phyloP scores from a whole-genome alignment of 2,329 filamentous ascomycete species.

The Macrophomina tecta region DNA sequence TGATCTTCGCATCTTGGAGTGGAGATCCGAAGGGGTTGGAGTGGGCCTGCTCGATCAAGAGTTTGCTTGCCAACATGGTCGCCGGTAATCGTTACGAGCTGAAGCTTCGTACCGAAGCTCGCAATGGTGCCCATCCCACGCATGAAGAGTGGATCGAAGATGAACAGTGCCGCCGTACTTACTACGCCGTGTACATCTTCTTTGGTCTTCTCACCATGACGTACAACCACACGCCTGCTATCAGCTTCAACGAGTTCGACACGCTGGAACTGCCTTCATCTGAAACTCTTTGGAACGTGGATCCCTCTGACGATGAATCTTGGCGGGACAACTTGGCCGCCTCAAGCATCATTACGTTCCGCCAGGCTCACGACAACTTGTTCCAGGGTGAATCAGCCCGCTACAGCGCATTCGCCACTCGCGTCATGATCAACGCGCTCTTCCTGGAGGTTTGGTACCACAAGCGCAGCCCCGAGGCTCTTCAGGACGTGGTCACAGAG shows the following conservation, averaged over 20 bases:
- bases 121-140: conserved; percentile 75
- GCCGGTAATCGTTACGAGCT: conserved; percentile 95
- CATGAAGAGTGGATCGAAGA: conserved; percentile 95
- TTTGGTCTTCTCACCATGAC: conserved; percentile 93
- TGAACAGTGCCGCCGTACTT: conserved; percentile 93
- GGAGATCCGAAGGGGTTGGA: conserved; percentile 96
- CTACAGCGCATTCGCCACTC: conserved; percentile 96
- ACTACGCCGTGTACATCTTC: conserved; percentile 99
- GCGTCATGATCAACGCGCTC: conserved; percentile 97
- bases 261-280: conserved; percentile 90
- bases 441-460: conserved; percentile 99
- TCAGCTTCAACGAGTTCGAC: conserved; percentile 98
- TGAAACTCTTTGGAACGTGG: conserved; percentile 91
- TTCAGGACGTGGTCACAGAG: conserved; percentile 96
- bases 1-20: conserved; percentile 99
- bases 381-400: conserved; percentile 90
- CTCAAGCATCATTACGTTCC: conserved; percentile 81
- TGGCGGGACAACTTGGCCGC: conserved; percentile 81
- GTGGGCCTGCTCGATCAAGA: conserved; percentile 99
- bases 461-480: conserved; percentile 95
- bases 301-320: conserved; percentile 75
- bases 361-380: conserved; percentile 91
- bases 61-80: conserved; percentile 97
- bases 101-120: conserved; percentile 88
- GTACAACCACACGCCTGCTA: conserved; percentile 97